Evolutionary conservation across 2,329 filamentous ascomycete genomes (phyloP).

Genomic region (Lachnellula occidentalis): DNA sequence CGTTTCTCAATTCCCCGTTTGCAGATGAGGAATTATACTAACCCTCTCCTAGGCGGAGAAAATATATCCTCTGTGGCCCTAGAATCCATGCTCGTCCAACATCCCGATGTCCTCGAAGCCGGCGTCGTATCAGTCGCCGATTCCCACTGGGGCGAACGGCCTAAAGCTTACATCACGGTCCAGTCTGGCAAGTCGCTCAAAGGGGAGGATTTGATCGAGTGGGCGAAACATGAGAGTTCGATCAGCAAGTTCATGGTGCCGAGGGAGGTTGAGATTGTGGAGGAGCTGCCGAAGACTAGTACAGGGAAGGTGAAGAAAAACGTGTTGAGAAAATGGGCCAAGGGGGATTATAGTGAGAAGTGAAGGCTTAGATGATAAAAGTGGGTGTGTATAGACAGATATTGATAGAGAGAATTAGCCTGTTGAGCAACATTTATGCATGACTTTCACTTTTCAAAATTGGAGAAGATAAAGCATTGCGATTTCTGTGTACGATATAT

Average conservation of each 20-base stretch:
- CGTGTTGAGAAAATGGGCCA: slow-evolving; percentile 59
- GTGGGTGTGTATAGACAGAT: too few relatives aligned
- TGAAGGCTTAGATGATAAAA: background rate
- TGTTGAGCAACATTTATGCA: too few relatives aligned
- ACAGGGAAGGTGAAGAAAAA: slow-evolving; percentile 98
- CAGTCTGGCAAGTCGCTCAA: slow-evolving; percentile 58
- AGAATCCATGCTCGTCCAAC: slow-evolving; percentile 81
- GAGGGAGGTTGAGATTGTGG: slow-evolving; percentile 68
- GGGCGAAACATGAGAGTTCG: slow-evolving; percentile 73
- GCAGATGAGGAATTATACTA: background rate
- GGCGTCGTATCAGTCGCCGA: slow-evolving; percentile 86
- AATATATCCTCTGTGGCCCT: slow-evolving; percentile 94
- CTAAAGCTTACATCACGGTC: slow-evolving; percentile 86
- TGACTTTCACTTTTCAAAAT: too few relatives aligned
- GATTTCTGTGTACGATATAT: too few relatives aligned
- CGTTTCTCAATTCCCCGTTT: background rate
- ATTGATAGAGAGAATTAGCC: too few relatives aligned
- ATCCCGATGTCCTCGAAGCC: slow-evolving; percentile 84
- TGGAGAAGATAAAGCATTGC: too few relatives aligned
- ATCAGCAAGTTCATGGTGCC: slow-evolving; percentile 91
- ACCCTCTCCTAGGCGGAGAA: slow-evolving; percentile 64
- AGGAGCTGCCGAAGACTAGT: slow-evolving; percentile 89
- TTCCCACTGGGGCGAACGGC: slow-evolving; percentile 91
- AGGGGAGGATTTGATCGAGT: slow-evolving; percentile 70
- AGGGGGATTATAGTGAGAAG: slow-evolving; percentile 25